A percentile compares a stretch with the other conserved stretches of the same genome.
These are phyloP conservation scores for Lanmaoa rubissima DNA, from an alignment of 768 basidiomycete species.

Conservation along the genomic window DNA sequence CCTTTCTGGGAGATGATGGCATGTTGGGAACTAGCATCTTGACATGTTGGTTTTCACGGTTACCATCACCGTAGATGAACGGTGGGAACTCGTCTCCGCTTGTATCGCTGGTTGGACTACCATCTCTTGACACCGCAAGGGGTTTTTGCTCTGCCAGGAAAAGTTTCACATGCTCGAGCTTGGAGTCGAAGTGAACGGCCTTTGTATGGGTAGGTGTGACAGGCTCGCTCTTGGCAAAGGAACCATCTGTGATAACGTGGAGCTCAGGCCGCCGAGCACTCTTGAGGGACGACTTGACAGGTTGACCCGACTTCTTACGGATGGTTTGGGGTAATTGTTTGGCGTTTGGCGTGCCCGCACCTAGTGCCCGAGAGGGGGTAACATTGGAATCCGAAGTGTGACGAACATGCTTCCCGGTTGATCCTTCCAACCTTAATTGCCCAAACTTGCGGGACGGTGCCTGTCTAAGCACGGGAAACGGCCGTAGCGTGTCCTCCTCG, in stretches of 20 bases:
- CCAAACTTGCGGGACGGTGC: conserved; percentile 19
- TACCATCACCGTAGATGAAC: conserved; percentile 56
- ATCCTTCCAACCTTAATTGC: conserved; percentile 27
- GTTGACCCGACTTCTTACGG: conserved; percentile 93
- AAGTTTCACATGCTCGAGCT: conserved; percentile 91
- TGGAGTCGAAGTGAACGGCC: conserved; percentile 88
- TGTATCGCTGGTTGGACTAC: conserved; percentile 82
- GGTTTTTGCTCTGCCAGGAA: conserved; percentile 96
- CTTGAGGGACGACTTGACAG: conserved; percentile 90
- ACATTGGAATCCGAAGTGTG: conserved; percentile 24
- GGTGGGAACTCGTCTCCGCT: conserved; percentile 78
- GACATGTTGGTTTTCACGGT: conserved; percentile 38
- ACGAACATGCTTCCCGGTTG: conserved; percentile 16
- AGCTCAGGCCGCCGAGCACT: conserved; percentile 54
- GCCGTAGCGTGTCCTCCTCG: conserved; percentile 25
- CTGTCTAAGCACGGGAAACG: conserved; percentile 24
- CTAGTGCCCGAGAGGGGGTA: not conserved
- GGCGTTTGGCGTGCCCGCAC: not conserved
- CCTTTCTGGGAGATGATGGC: conserved; percentile 42
- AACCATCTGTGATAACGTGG: conserved; percentile 48
- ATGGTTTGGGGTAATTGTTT: conserved; percentile 39
- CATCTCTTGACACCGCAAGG: conserved; percentile 86
- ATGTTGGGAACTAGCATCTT: conserved; percentile 70
- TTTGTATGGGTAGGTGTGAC: conserved; percentile 76
- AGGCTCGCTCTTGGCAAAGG: conserved; percentile 70